Evolutionary conservation across 2,329 filamentous ascomycete genomes (phyloP).

Genomic region (Byssochlamys sp.): DNA sequence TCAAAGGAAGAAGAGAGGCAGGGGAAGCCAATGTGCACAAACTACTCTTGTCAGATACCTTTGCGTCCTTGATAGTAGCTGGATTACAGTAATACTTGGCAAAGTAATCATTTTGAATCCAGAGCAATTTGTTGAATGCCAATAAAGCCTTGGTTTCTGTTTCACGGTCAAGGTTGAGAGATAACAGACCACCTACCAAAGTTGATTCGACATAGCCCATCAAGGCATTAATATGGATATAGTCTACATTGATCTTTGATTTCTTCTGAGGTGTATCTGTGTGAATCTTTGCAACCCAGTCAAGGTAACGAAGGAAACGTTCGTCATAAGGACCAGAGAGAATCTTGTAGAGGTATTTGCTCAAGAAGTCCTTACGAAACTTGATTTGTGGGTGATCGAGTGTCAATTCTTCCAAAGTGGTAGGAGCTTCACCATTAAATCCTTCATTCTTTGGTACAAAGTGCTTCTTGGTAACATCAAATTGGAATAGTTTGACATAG

Average conservation of each 20-base stretch:
- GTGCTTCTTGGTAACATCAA: slow-evolving; percentile 21
- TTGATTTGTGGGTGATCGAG: slow-evolving; percentile 19
- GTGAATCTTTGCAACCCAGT: slow-evolving; percentile 20
- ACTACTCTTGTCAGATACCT: no score
- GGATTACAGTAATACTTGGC: slow-evolving; percentile 21
- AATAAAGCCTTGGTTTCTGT: slow-evolving; percentile 15
- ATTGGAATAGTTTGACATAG: slow-evolving; percentile 19
- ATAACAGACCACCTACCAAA: slow-evolving; percentile 17
- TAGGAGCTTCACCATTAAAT: slow-evolving; percentile 1
- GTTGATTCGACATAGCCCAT: slow-evolving; percentile 20
- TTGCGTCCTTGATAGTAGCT: no score
- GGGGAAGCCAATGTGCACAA: no score
- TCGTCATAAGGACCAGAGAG: slow-evolving; percentile 17
- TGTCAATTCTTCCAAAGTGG: slow-evolving; percentile 9
- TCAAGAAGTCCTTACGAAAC: slow-evolving; percentile 21
- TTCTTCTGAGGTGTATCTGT: slow-evolving; percentile 16
- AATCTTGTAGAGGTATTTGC: slow-evolving; percentile 17
- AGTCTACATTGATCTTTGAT: slow-evolving; percentile 18
- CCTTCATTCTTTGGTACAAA: slow-evolving; percentile 15
- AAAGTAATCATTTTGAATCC: slow-evolving; percentile 25
- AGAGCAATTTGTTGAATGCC: slow-evolving; percentile 21
- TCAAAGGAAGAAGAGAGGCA: no score
- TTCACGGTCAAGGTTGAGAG: slow-evolving; percentile 14
- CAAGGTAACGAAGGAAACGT: slow-evolving; percentile 20
- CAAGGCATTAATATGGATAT: slow-evolving; percentile 17